These are phyloP conservation scores for Pneumocystis murina DNA, from an alignment of 1,139 yeast genomes.

Conservation along the genomic window DNA sequence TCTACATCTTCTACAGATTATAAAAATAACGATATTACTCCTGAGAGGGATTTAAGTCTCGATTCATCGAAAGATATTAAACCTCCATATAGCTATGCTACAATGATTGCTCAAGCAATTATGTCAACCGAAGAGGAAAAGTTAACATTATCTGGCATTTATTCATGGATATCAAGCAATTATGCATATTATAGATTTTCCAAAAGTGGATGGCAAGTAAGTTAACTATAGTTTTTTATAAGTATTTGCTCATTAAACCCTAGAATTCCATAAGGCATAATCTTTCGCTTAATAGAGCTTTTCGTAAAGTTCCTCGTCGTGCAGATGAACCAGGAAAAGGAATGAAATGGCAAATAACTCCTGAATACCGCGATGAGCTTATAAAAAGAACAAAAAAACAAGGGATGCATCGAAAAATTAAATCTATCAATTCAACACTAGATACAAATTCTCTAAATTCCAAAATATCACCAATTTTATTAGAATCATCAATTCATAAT, in stretches of 20 bases:
- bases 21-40: slow-evolving; percentile 21
- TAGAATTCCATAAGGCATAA: slow-evolving; percentile 66
- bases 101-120: slow-evolving; percentile 96
- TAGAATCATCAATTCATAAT: slow-evolving; percentile 12
- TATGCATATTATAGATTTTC: slow-evolving; percentile 85
- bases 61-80: slow-evolving; percentile 59
- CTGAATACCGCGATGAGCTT: slow-evolving; percentile 70
- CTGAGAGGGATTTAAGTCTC: slow-evolving; percentile 24
- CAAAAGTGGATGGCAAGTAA: slow-evolving; percentile 77
- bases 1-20: neutral
- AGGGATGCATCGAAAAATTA: slow-evolving; percentile 34
- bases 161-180: slow-evolving; percentile 73
- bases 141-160: slow-evolving; percentile 77
- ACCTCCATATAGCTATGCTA: slow-evolving; percentile 94
- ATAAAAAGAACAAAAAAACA: slow-evolving; percentile 55
- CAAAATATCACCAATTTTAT: neutral
- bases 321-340: slow-evolving; percentile 98
- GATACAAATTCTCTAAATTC: slow-evolving; percentile 11
- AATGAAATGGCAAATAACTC: slow-evolving; percentile 96
- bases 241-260: neutral
- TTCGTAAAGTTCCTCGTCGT: slow-evolving; percentile 87
- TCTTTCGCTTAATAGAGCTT: slow-evolving; percentile 65
- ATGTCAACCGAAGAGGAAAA: slow-evolving; percentile 77
- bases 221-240: neutral
- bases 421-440: slow-evolving; percentile 8